Evolutionary conservation across 1,139 yeast species (phyloP).

Genomic region (Taphrina communis): DNA sequence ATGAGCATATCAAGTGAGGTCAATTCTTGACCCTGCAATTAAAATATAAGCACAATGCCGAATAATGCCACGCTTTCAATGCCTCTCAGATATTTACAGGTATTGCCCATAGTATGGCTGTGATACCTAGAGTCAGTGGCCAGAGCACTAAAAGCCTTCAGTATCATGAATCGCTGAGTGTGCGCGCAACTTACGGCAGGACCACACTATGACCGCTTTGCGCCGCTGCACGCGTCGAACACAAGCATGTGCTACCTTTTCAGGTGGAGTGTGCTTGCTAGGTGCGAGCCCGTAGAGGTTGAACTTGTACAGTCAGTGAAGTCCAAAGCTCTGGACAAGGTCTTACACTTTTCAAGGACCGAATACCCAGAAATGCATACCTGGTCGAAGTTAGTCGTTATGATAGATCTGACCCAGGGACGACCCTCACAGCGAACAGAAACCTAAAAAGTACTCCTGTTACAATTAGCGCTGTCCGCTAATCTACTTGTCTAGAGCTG

Average conservation of each 20-base stretch:
- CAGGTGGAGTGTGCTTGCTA: slow-evolving; percentile 10
- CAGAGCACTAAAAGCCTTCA: neutral
- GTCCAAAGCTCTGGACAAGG: neutral
- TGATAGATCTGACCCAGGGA: too few species aligned
- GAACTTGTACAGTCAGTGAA: slow-evolving; percentile 2
- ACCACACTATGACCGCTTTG: slow-evolving; percentile 7
- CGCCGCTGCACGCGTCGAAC: slow-evolving; percentile 19
- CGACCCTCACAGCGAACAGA: slow-evolving; percentile 10
- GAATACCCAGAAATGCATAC: slow-evolving; percentile 10
- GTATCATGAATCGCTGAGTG: too few species aligned
- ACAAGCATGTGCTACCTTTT: slow-evolving; percentile 6
- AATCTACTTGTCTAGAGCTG: neutral
- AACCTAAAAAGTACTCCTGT: slow-evolving; percentile 4
- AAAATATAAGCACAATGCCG: too few species aligned
- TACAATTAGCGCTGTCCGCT: neutral
- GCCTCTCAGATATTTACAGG: neutral
- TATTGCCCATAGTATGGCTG: slow-evolving; percentile 11
- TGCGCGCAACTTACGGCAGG: neutral
- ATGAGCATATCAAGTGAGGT: neutral
- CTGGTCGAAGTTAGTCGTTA: neutral
- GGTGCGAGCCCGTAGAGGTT: slow-evolving; percentile 9
- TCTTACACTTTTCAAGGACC: slow-evolving; percentile 11
- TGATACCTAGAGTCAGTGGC: slow-evolving; percentile 12
- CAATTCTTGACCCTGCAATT: neutral
- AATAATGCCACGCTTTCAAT: too few species aligned